phyloP scores from a whole-genome alignment of 1,139 yeast genomes.

The Diutina catenulata region DNA sequence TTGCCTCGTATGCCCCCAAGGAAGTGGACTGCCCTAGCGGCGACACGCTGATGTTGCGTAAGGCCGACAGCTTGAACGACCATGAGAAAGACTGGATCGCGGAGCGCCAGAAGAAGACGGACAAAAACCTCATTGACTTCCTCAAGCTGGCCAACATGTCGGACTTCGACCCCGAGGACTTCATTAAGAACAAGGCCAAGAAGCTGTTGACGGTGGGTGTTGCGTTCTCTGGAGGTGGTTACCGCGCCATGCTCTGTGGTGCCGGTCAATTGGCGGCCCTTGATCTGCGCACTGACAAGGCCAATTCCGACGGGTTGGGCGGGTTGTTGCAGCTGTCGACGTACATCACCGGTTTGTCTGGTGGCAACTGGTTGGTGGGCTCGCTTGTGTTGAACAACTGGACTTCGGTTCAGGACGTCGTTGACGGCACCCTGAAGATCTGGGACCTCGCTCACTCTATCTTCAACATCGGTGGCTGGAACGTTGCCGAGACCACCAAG shows the following conservation, averaged over 20 bases:
- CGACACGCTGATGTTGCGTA: background rate
- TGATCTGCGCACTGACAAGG: constrained; percentile 19
- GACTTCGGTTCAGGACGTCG: constrained; percentile 53
- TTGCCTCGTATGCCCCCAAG: constrained; percentile 2
- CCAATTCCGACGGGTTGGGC: constrained; percentile 46
- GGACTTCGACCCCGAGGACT: constrained; percentile 22
- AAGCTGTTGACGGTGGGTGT: constrained; percentile 30
- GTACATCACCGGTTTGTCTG: constrained; percentile 71
- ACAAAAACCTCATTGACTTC: constrained; percentile 20
- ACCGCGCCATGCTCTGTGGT: constrained; percentile 33
- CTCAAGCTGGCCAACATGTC: constrained; percentile 22
- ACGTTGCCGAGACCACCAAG: constrained; percentile 20
- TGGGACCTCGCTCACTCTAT: constrained; percentile 30
- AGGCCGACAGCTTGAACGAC: background rate
- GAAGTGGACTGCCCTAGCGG: background rate
- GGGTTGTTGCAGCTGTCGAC: constrained; percentile 67
- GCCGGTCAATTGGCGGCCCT: constrained; percentile 30
- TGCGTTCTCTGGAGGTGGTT: constrained; percentile 37
- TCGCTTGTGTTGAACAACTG: constrained; percentile 72
- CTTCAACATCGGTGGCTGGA: constrained; percentile 26
- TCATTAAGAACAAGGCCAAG: constrained; percentile 15
- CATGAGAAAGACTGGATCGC: constrained; percentile 19
- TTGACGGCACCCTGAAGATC: constrained; percentile 16
- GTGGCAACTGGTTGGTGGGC: constrained; percentile 82
- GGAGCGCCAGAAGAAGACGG: constrained; percentile 20